Percentiles rank a stretch among this genome's conserved stretches.
Conservation (phyloP, 257 asterid genomes). For the Nicotiana otophora region DNA sequence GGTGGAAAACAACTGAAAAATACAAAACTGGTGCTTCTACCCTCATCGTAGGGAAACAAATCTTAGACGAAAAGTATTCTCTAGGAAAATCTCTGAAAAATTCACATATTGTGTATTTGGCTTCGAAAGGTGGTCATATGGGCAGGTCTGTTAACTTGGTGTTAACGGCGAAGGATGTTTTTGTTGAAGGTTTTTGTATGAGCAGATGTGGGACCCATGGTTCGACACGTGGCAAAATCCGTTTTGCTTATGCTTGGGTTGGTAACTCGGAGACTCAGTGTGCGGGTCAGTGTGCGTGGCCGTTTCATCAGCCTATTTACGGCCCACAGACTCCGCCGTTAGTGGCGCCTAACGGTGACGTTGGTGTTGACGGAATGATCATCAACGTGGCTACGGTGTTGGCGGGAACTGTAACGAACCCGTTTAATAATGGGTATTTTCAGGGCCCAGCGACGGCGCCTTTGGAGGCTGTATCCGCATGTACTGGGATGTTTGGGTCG, state of each 20-base stretch:
- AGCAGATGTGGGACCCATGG: conserved; percentile 71
- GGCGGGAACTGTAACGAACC: conserved; percentile 78
- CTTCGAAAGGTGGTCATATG: conserved; percentile 49
- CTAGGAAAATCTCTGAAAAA: conserved; percentile 50
- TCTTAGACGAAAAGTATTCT: conserved; percentile 43
- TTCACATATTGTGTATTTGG: conserved; percentile 42
- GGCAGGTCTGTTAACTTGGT: conserved; percentile 56
- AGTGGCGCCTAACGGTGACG: conserved; percentile 67
- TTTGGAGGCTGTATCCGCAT: conserved; percentile 73
- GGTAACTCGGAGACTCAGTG: conserved; percentile 71
- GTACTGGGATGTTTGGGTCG: conserved; percentile 65
- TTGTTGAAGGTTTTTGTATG: conserved; percentile 67
- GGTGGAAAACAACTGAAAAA: conserved; percentile 47
- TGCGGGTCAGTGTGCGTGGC: conserved; percentile 85
- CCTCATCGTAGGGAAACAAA: conserved; percentile 43
- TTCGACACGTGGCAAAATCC: conserved; percentile 43
- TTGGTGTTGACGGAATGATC: conserved; percentile 70
- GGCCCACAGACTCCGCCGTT: conserved; percentile 77
- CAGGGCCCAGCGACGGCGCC: conserved; percentile 76
- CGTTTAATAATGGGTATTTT: conserved; percentile 60
- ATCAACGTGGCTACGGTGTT: conserved; percentile 61
- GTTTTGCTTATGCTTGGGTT: conserved; percentile 72
- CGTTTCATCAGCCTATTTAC: conserved; percentile 75
- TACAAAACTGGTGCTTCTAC: conserved; percentile 38
- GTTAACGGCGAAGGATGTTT: conserved; percentile 59